A percentile compares a stretch with the other conserved stretches of the same genome.
These are phyloP conservation scores for Lasiodiplodia theobromae DNA, from an alignment of 2,329 filamentous ascomycete species.

Conservation along the genomic window DNA sequence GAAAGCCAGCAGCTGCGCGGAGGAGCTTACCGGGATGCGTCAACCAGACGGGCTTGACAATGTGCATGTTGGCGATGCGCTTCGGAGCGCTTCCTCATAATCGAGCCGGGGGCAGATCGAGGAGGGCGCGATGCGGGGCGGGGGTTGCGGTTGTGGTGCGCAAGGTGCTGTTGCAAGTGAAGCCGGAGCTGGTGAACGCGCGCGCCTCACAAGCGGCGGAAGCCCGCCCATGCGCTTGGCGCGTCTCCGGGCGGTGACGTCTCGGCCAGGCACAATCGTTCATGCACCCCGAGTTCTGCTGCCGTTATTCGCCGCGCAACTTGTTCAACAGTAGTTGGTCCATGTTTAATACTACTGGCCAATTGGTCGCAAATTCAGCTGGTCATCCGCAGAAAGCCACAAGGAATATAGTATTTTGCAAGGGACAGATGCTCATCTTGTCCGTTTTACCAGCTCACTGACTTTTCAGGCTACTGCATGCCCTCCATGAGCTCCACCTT, in stretches of 20 bases:
- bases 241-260: constrained; percentile 25
- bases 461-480: constrained; percentile 68
- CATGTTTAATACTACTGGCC: not conserved
- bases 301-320: not conserved
- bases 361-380: not conserved
- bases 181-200: constrained; percentile 24
- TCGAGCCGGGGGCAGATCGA: constrained; percentile 15
- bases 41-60: constrained; percentile 96
- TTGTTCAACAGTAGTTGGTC: not conserved
- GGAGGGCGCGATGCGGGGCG: constrained; percentile 11
- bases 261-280: constrained; percentile 15
- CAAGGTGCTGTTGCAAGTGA: constrained; percentile 25
- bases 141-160: not conserved
- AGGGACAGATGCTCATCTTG: not conserved
- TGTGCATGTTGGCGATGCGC: constrained; percentile 51
- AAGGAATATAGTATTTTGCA: not conserved
- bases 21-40: constrained; percentile 78
- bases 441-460: not conserved
- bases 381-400: not conserved
- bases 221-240: constrained; percentile 17
- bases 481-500: constrained; percentile 89
- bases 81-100: constrained; percentile 29
- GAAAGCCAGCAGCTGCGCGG: constrained; percentile 1
- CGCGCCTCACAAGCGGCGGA: constrained; percentile 23
- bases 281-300: not conserved